Evolutionary conservation across 116 monocot species (phyloP).

Genomic region (Thalassia testudinum): DNA sequence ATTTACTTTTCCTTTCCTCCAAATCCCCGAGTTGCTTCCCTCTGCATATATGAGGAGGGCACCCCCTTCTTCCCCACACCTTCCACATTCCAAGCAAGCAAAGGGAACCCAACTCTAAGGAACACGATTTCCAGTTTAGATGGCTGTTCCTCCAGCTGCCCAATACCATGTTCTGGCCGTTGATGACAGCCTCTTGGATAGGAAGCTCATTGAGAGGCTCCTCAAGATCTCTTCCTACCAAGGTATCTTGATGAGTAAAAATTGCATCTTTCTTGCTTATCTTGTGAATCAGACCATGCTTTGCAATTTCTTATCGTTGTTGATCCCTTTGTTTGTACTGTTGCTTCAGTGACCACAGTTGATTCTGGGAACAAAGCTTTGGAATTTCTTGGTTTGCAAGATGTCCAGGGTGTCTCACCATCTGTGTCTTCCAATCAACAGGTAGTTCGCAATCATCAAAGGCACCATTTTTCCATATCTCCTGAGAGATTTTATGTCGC

Average conservation of each 20-base stretch:
- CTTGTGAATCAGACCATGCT: too few relatives aligned
- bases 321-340: too few relatives aligned
- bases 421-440: slow-evolving; percentile 7
- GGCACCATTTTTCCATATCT: neutral
- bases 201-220: slow-evolving; percentile 27
- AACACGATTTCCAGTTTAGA: too few relatives aligned
- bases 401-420: slow-evolving; percentile 14
- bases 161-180: slow-evolving; percentile 33
- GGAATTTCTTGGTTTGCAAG: slow-evolving; percentile 37
- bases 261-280: too few relatives aligned
- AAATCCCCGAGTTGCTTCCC: too few relatives aligned
- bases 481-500: too few relatives aligned
- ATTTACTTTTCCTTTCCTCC: too few relatives aligned
- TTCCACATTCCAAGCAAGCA: too few relatives aligned
- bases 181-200: slow-evolving; percentile 27
- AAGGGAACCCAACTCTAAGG: too few relatives aligned
- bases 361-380: slow-evolving; percentile 64
- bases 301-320: too few relatives aligned
- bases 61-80: too few relatives aligned
- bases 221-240: slow-evolving; percentile 29
- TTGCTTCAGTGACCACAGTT: slow-evolving; percentile 44
- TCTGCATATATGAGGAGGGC: too few relatives aligned
- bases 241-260: slow-evolving; percentile 3
- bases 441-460: neutral
- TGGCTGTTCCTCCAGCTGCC: neutral